phyloP scores from a whole-genome alignment of 495 filamentous ascomycete genomes.

The Penicillium angulare region DNA sequence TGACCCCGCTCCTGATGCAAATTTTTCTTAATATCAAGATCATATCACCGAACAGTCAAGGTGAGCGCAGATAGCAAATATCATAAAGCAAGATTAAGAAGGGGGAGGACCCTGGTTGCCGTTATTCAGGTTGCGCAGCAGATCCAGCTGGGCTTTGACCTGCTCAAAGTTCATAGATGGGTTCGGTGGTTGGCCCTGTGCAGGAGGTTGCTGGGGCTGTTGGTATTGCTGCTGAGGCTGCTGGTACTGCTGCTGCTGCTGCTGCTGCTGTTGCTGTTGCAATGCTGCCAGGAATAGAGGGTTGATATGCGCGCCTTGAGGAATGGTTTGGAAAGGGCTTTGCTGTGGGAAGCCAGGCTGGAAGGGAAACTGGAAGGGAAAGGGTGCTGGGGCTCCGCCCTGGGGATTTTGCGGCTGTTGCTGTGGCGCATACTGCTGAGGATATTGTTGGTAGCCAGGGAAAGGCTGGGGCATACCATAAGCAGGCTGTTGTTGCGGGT shows the following conservation, averaged over 20 bases:
- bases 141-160: slow-evolving; percentile 47
- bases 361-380: slow-evolving; percentile 37
- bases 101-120: slow-evolving; percentile 37
- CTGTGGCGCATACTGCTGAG: slow-evolving; percentile 28
- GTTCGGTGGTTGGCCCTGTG: slow-evolving; percentile 35
- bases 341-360: slow-evolving; percentile 29
- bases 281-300: slow-evolving; percentile 60
- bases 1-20: slow-evolving; percentile 31
- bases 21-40: slow-evolving; percentile 15
- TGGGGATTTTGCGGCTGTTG: slow-evolving; percentile 36
- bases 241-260: slow-evolving; percentile 34
- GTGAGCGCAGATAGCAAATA: not conserved
- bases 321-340: slow-evolving; percentile 35
- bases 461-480: slow-evolving; percentile 33
- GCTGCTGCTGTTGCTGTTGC: slow-evolving; percentile 40
- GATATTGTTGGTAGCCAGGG: slow-evolving; percentile 22
- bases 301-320: slow-evolving; percentile 60
- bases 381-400: slow-evolving; percentile 29
- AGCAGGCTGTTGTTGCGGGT: slow-evolving; percentile 24
- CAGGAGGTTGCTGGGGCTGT: slow-evolving; percentile 35
- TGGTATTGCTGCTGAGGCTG: slow-evolving; percentile 23
- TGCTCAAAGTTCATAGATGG: slow-evolving; percentile 41
- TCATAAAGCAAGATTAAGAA: slow-evolving; percentile 21
- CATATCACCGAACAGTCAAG: slow-evolving; percentile 12
- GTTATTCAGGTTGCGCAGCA: slow-evolving; percentile 42